Conservation (phyloP, 2,329 filamentous ascomycete genomes). For the Graphilbum ipis-grandicollis region DNA sequence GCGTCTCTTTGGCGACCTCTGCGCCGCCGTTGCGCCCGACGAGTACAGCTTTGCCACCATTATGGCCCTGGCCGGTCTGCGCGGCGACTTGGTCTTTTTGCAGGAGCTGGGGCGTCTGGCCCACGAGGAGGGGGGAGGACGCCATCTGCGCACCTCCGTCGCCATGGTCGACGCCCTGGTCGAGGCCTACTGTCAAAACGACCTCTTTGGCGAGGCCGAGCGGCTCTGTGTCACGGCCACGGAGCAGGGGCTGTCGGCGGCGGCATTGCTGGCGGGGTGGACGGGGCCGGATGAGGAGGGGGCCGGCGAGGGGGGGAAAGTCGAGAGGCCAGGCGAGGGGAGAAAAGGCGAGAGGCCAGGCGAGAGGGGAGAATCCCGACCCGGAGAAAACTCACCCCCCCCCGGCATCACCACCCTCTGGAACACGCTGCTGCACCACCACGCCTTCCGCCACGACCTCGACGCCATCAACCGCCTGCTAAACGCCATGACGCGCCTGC, state of each 20-base stretch:
- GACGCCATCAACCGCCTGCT: constrained; percentile 30
- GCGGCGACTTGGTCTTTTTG: constrained; percentile 57
- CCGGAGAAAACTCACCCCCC: background rate
- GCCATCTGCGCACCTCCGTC: constrained; percentile 31
- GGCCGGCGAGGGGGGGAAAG: too few relatives aligned
- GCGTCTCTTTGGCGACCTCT: constrained; percentile 44
- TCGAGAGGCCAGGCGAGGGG: too few relatives aligned
- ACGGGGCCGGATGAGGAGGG: too few relatives aligned
- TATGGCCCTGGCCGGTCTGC: constrained; percentile 51
- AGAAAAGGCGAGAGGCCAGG: too few relatives aligned
- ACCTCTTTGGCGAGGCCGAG: constrained; percentile 35
- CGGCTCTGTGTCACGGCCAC: constrained; percentile 39
- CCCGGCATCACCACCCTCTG: constrained; percentile 45
- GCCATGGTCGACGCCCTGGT: constrained; percentile 49
- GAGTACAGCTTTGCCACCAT: constrained; percentile 51
- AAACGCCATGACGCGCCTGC: constrained; percentile 26
- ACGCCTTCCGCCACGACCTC: constrained; percentile 44
- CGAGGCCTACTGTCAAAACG: constrained; percentile 46
- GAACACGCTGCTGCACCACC: constrained; percentile 55
- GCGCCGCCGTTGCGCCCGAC: constrained; percentile 33
- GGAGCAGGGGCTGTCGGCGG: too few relatives aligned
- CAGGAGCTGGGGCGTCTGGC: constrained; percentile 48
- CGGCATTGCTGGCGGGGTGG: too few relatives aligned
- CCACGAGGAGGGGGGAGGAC: constrained; percentile 25
- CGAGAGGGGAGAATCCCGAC: too few relatives aligned